Evolutionary conservation across 2,329 filamentous ascomycete species (phyloP).

Genomic region (Ascochyta pisi): DNA sequence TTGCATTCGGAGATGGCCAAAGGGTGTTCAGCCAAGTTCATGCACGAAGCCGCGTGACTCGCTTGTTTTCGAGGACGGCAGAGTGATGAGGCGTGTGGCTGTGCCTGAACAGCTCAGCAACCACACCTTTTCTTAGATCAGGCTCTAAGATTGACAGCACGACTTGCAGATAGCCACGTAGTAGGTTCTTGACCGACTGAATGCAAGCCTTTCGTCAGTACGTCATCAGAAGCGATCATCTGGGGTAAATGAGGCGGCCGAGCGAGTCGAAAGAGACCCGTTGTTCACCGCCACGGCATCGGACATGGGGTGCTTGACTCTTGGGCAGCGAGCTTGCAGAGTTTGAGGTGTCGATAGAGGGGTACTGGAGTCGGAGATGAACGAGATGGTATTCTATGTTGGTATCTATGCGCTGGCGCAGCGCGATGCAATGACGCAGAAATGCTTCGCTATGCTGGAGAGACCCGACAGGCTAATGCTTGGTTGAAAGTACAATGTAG

Average conservation of each 20-base stretch:
- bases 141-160: slow-evolving; percentile 29
- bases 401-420: slow-evolving; percentile 20
- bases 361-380: slow-evolving; percentile 23
- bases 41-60: slow-evolving; percentile 25
- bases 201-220: slow-evolving; percentile 31
- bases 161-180: slow-evolving; percentile 37
- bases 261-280: slow-evolving; percentile 19
- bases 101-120: slow-evolving; percentile 32
- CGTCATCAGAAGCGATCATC: slow-evolving; percentile 35
- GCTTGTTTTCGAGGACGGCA: neutral
- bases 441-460: slow-evolving; percentile 23
- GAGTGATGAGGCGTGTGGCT: slow-evolving; percentile 24
- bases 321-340: slow-evolving; percentile 19
- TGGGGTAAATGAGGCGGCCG: slow-evolving; percentile 33
- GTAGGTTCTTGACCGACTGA: slow-evolving; percentile 32
- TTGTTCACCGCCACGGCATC: slow-evolving; percentile 38
- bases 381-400: slow-evolving; percentile 24
- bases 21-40: slow-evolving; percentile 32
- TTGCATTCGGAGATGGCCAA: slow-evolving; percentile 24
- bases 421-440: slow-evolving; percentile 27
- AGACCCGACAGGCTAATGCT: slow-evolving; percentile 22
- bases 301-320: slow-evolving; percentile 31
- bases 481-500: slow-evolving; percentile 23
- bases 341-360: slow-evolving; percentile 22
- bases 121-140: slow-evolving; percentile 13